Conservation (phyloP, 257 asterid genomes). For the Solanum verrucosum region DNA sequence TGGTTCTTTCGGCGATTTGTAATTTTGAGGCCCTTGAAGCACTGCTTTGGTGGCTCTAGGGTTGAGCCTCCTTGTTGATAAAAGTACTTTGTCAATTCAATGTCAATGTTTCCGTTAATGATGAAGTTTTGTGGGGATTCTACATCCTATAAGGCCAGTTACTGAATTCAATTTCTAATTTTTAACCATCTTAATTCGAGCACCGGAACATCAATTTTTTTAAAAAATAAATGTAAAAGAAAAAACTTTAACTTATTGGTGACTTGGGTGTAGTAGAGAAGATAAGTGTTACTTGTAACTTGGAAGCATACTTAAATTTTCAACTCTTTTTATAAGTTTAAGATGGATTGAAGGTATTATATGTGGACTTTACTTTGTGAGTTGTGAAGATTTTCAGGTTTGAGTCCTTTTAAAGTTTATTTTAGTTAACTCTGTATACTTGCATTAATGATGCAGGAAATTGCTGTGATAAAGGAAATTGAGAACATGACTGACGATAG, state of each 20-base stretch:
- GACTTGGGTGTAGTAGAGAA: neutral
- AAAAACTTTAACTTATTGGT: neutral
- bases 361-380: neutral
- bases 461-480: neutral
- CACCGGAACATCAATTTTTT: neutral
- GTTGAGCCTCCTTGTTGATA: neutral
- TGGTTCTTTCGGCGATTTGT: neutral
- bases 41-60: neutral
- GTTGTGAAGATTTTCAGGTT: neutral
- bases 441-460: neutral
- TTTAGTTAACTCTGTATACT: neutral
- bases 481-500: conserved; percentile 36
- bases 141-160: neutral
- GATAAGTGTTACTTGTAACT: neutral
- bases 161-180: neutral
- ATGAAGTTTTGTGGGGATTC: neutral
- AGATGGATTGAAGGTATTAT: neutral
- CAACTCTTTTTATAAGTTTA: neutral
- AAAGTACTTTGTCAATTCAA: neutral
- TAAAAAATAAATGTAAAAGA: neutral
- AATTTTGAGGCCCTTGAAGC: neutral
- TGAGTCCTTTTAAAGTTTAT: neutral
- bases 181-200: neutral
- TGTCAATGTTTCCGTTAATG: neutral
- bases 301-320: neutral